Base-by-base conservation (phyloP, 2,329 filamentous ascomycete genomes). In the Fusarium algeriense region DNA sequence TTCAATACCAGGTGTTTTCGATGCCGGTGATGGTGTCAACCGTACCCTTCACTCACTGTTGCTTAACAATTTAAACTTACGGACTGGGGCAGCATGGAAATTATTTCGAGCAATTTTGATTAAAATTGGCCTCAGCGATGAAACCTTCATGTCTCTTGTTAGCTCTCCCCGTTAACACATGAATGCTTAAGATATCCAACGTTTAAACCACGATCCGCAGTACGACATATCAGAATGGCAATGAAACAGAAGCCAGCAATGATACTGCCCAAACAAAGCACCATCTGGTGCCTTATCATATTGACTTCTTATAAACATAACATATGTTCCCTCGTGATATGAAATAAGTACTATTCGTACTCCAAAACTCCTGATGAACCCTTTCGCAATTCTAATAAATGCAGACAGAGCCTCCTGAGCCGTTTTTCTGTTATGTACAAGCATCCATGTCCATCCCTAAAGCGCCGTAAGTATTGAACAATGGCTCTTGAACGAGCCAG, bases 361-460 rank as follows among this genome's bases (percentile, higher is more conserved):
- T 57, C 61, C 46, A 32, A 20, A 58, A 37, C 69, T 23, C 69
- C 66, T 30, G n/a, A 38, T 41, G 57, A 64, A 64, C 60, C 56
- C 60, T 46, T 50, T 60, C 23, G 53, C 67, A 49, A 37, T 70
- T 73, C 69, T 72, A 64, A 73, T 30, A 72, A 73, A 73, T 67
- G 69, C 65, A 56, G 38, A 65, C 59, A 8, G 40, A 43, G 46
- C 58, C 67, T 50, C 50, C 52, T 19, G 26, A 8, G 38, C 69
- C 38, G 44, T 55, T 71, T 70, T 71, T 20, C 43, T 54, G 53
- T 28, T 58, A 53, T 48, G 15, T 37, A 49, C 65, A 69, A 56
- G 44, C 44, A 32, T 48, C 9, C 40, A 46, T 48, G 20, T 30
- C 30, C 30, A 59, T 34, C n/a, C 46, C 41, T 45, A 17, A 19